Conservation (phyloP, 2,329 filamentous ascomycete species). For the Boeremia exigua region DNA sequence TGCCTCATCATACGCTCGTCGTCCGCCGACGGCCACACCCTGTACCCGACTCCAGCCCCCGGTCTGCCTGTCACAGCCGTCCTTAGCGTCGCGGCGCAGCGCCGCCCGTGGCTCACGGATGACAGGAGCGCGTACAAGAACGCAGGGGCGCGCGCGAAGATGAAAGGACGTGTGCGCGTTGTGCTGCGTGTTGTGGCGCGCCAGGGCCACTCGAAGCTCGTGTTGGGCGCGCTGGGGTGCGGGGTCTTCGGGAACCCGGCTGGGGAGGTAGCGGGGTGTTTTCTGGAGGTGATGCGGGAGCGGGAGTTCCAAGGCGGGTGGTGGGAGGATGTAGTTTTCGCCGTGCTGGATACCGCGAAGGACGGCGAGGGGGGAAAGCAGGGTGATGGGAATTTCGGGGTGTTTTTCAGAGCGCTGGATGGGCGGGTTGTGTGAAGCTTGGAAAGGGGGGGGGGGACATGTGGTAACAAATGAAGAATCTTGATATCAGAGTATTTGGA, state of each 20-base stretch:
- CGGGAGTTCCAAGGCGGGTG: slow-evolving; percentile 67
- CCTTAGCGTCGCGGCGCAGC: slow-evolving; percentile 65
- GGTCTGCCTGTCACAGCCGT: slow-evolving; percentile 62
- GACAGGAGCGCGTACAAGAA: slow-evolving; percentile 26
- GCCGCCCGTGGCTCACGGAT: slow-evolving; percentile 46
- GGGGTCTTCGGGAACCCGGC: slow-evolving; percentile 70
- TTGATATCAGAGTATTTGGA: background rate
- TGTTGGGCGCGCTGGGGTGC: slow-evolving; percentile 73
- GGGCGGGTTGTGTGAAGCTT: slow-evolving; percentile 25
- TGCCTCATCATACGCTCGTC: slow-evolving; percentile 65
- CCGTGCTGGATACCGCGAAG: slow-evolving; percentile 57
- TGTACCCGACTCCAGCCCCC: slow-evolving; percentile 43
- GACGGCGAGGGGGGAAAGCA: slow-evolving; percentile 32
- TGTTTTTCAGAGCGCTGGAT: slow-evolving; percentile 50
- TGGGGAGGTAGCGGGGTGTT: slow-evolving; percentile 67
- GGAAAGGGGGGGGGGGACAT: too few relatives aligned
- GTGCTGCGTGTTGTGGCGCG: slow-evolving; percentile 65
- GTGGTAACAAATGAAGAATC: background rate
- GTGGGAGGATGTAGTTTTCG: slow-evolving; percentile 71
- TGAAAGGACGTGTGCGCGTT: slow-evolving; percentile 68
- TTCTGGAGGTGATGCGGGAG: slow-evolving; percentile 66
- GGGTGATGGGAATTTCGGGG: slow-evolving; percentile 58
- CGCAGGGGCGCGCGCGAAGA: slow-evolving; percentile 57
- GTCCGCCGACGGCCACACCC: slow-evolving; percentile 54
- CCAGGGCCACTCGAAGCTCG: slow-evolving; percentile 63